Percentiles rank a stretch among this genome's conserved stretches.
These are phyloP conservation scores for Euphorbia lathyris DNA, from an alignment of 345 rosid species.

Conservation along the genomic window DNA sequence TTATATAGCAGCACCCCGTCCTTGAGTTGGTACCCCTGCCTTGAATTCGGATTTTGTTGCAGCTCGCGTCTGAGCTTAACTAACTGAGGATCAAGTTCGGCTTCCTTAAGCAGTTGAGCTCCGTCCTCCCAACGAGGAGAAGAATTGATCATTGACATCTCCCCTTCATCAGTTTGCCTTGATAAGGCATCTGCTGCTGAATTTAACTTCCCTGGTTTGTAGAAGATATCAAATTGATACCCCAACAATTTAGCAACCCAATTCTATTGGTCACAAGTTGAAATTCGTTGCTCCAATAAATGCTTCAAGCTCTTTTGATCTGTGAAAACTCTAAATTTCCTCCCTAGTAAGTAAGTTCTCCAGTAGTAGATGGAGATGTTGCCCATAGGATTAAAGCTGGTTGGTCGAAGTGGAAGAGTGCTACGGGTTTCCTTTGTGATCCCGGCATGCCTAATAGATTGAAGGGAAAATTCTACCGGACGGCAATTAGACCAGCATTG, in stretches of 20 bases:
- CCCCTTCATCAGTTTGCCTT: background rate
- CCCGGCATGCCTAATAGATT: too few relatives aligned
- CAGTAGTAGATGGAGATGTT: background rate
- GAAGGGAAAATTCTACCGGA: too few relatives aligned
- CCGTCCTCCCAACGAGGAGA: background rate
- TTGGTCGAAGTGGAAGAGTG: too few relatives aligned
- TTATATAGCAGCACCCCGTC: background rate
- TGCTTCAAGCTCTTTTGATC: background rate
- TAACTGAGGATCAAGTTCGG: background rate
- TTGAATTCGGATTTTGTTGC: background rate
- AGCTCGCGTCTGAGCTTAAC: background rate
- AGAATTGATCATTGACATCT: fast-evolving
- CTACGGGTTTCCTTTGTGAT: too few relatives aligned
- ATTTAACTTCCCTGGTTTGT: background rate
- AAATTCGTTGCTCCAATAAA: background rate
- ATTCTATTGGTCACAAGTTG: background rate
- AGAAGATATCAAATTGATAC: background rate
- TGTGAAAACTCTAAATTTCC: background rate
- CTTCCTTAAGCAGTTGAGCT: background rate
- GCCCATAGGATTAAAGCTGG: background rate
- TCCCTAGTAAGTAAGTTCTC: background rate
- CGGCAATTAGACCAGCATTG: too few relatives aligned
- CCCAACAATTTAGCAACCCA: background rate
- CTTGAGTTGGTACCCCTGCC: background rate
- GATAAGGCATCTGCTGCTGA: background rate